Evolutionary conservation across 2,329 filamentous ascomycete species (phyloP), one percentile per base, ranked within the genome.

Genomic region (Thelonectria blattea): DNA sequence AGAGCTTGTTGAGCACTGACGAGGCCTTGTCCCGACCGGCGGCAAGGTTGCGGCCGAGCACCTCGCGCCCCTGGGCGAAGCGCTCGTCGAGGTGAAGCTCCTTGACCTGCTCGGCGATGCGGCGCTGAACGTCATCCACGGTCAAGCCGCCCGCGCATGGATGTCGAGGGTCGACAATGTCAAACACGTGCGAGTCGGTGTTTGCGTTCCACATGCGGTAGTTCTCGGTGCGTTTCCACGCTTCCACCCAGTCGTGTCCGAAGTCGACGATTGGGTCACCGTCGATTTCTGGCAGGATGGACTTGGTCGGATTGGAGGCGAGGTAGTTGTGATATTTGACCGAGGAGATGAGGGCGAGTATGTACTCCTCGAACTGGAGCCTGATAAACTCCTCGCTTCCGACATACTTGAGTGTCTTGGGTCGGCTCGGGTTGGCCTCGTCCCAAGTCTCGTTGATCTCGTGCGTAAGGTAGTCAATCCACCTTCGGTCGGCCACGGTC

Each of bases 341-440:
- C 0, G 91, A 88, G 0, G 93, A 91, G 45, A 98, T 86, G 63
- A 99, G 84, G 0, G 93, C 92, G 22, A 98, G 84, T 6, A 99
- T 85, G 73, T 99, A 99, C 71, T 97, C 93, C 77, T 99, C 95
- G 64, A 99, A 99, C 71, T 98, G 94, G 42, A 97, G 86, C 30
- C 95, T 88, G 69, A 99, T 99, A 72, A 97, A 97, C 74, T 98
- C 95, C 78, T 99, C 95, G 64, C 93, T 97, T 30, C 95, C 95
- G 39, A 92, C 88, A 72, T 97, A 99, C 30, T 93, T 93, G 81
- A 97, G 89, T 2, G 92, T 96, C 71, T 93, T 97, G n/a, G 95
- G 95, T 49, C 91, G 85, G 63, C 88, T 87, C 0, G 95, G 95
- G 71, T 98, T 94, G 5, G 88, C 81, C 43, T 97, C 92, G 73